phyloP scores from a whole-genome alignment of 2,329 filamentous ascomycete genomes.

The Arachnomyces sp. region DNA sequence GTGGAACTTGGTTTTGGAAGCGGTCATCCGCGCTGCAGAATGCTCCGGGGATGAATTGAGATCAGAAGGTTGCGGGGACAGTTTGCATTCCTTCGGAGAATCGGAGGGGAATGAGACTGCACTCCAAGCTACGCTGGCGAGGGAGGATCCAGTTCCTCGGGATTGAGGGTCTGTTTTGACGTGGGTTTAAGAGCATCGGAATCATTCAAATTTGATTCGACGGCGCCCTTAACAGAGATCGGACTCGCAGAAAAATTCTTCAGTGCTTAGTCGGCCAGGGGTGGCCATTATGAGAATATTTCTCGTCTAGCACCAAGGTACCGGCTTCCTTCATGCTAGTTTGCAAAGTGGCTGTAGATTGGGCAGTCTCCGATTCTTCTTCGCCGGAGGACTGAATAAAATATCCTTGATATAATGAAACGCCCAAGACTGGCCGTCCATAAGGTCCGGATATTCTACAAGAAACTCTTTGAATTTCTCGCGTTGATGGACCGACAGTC shows the following conservation, averaged over 20 bases:
- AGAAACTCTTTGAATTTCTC: constrained; percentile 3
- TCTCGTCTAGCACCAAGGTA: not conserved
- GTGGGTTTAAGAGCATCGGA: not conserved
- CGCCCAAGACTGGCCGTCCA: constrained; percentile 1
- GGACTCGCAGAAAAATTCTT: constrained; percentile 3
- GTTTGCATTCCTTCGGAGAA: constrained; percentile 7
- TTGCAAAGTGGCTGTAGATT: not conserved
- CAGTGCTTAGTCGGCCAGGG: not conserved
- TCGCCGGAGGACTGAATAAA: constrained; percentile 1
- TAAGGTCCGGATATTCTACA: constrained; percentile 1
- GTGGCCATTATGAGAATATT: not conserved
- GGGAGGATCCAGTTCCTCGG: not conserved
- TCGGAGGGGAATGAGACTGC: not conserved
- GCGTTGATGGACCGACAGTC: not conserved
- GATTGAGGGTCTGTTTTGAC: not conserved
- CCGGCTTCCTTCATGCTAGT: not conserved
- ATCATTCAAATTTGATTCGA: not conserved
- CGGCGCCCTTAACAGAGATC: constrained; percentile 1
- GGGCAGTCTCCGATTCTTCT: not conserved
- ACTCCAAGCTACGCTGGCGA: constrained; percentile 1
- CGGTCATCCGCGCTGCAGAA: constrained; percentile 3
- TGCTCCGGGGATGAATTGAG: constrained; percentile 16
- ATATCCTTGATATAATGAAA: constrained; percentile 1
- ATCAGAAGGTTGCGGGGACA: constrained; percentile 24
- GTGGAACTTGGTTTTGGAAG: not conserved